phyloP scores from a whole-genome alignment of 306 rosid species.

The Medicago ruthenica region DNA sequence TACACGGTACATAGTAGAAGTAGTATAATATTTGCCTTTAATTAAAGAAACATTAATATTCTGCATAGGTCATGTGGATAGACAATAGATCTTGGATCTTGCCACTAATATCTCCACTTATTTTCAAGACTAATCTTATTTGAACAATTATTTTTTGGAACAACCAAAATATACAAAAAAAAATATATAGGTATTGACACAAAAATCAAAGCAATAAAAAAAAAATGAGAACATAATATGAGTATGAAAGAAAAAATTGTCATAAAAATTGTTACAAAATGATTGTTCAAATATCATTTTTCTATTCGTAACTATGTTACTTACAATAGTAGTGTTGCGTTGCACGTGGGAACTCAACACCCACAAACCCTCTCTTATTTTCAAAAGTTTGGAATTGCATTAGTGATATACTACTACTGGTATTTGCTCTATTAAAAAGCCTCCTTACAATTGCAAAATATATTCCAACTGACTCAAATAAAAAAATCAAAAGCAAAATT shows the following conservation, averaged over 20 bases:
- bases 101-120: not conserved
- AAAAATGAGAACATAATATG: too few species aligned
- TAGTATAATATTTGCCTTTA: not conserved
- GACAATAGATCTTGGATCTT: slow-evolving; percentile 43
- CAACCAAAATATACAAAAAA: too few species aligned
- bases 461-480: not conserved
- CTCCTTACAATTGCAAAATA: not conserved
- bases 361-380: not conserved
- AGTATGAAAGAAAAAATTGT: too few species aligned
- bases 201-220: too few species aligned
- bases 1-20: too few species aligned
- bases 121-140: too few species aligned
- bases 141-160: too few species aligned
- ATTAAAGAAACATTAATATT: slow-evolving; percentile 10
- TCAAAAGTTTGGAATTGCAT: not conserved
- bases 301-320: not conserved
- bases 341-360: slow-evolving; percentile 10
- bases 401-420: not conserved
- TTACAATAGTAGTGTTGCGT: not conserved
- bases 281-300: too few species aligned
- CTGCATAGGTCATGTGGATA: not conserved
- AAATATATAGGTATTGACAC: too few species aligned
- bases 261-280: too few species aligned
- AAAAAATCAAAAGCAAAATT: not conserved
- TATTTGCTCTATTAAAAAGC: not conserved